Base-by-base conservation (phyloP, 352 stramenopile genomes). In the Globisporangium apiculatum region DNA sequence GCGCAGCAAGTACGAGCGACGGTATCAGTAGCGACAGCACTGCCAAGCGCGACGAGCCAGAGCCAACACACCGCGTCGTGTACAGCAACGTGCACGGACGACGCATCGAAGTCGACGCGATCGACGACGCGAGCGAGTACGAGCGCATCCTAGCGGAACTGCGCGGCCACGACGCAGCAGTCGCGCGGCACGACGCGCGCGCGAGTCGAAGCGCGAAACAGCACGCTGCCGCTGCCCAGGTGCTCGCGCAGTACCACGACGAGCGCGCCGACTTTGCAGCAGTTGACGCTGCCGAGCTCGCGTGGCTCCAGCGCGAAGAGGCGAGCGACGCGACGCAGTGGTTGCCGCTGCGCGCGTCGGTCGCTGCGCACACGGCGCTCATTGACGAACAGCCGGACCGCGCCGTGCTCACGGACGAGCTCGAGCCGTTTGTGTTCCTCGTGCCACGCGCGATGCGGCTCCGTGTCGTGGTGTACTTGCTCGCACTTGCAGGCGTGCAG, bases 21-120 rank as follows among this genome's bases (percentile, higher is more conserved):
- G 24, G 24, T 31, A 31, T 31, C 24, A 31, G 24, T 31, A 31
- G 24, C 24, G 24, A 31, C 24, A 45, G 7, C 42, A 45, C 41
- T 5, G 15, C 41, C 41, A 47, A 15, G 15, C 11, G 12, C 42
- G 42, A 47, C 42, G 36, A 31, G 9, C 14, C 6, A 4, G 37
- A 37, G 51, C 42, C 24, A 31, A 31, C 24, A 3, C 24, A 31
- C 24, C 24, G 1, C 24, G 24, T 47, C 42, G 42, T 47, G 24
- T 95, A 90, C 62, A 95, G 85, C 59, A 93, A 93, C 31, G 61
- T 93, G 1, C 85, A 93, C 51, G 85, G 85, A 0, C 78, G 89
- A 54, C 80, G 85, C 5, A 91, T 95, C 54, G 74, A 58, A 5
- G 57, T 93, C 12, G 73, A 85, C 35, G 66, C 88, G 46, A 61